Evolutionary conservation across 495 filamentous ascomycete species (phyloP).

Genomic region (Lophium mytilinum): DNA sequence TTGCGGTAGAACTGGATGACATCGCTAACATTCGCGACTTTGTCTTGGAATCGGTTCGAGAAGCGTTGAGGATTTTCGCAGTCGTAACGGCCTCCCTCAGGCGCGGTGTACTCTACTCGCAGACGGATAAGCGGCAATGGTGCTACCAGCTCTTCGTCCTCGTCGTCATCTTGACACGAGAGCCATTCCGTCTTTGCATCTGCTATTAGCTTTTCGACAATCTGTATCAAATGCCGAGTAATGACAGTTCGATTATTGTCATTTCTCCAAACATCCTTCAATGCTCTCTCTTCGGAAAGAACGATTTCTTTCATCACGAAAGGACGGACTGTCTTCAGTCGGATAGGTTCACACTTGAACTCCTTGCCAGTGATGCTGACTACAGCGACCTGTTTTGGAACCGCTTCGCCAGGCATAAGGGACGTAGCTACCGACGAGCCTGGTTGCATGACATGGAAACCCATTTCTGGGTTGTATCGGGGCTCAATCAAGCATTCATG

Average conservation of each 20-base stretch:
- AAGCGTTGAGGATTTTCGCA: conserved; percentile 95
- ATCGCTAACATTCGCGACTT: conserved; percentile 89
- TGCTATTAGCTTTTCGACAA: conserved; percentile 79
- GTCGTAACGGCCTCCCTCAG: conserved; percentile 79
- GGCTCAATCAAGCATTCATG: conserved; percentile 94
- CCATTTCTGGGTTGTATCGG: conserved; percentile 68
- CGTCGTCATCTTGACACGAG: conserved; percentile 52
- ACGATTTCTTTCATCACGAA: conserved; percentile 82
- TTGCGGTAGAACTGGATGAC: conserved; percentile 90
- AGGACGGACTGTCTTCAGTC: conserved; percentile 80
- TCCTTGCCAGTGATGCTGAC: conserved; percentile 74
- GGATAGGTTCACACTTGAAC: conserved; percentile 72
- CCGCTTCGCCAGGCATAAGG: conserved; percentile 80
- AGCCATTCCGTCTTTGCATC: conserved; percentile 77
- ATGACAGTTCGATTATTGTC: conserved; percentile 75
- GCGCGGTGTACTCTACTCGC: conserved; percentile 82
- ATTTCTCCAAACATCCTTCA: conserved; percentile 65
- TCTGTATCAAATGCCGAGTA: conserved; percentile 61
- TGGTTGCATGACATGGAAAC: conserved; percentile 94
- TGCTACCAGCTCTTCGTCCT: conserved; percentile 45
- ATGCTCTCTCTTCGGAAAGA: conserved; percentile 64
- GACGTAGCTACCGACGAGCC: conserved; percentile 95
- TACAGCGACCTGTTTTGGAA: conserved; percentile 82
- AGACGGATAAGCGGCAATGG: conserved; percentile 82
- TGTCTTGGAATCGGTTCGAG: conserved; percentile 83